Percentiles rank a stretch among this genome's conserved stretches.
These are phyloP conservation scores for Ampelocalamus luodianensis DNA, from an alignment of 176 grass and related monocot species.

Conservation along the genomic window DNA sequence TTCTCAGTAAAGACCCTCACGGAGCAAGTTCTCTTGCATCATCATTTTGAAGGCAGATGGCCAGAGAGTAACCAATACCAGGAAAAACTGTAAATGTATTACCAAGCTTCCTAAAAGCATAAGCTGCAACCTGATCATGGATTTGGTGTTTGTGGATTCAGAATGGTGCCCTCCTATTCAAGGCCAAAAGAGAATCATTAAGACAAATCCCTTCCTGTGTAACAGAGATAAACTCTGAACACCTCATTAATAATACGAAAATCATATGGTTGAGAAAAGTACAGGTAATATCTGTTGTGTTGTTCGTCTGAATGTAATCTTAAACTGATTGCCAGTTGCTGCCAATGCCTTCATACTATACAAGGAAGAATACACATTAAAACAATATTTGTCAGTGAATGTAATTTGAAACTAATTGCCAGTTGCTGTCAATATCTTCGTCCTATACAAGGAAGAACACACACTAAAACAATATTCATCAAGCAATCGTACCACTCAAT, in stretches of 20 bases:
- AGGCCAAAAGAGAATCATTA: conserved; percentile 50
- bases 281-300: neutral
- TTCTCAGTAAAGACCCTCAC: neutral
- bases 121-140: conserved; percentile 35
- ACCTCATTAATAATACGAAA: neutral
- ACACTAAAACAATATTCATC: neutral
- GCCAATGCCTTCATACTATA: conserved; percentile 27
- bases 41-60: neutral
- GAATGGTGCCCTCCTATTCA: conserved; percentile 54
- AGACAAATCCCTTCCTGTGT: neutral
- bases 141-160: conserved; percentile 43
- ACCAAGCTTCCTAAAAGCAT: conserved; percentile 20
- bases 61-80: neutral
- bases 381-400: neutral
- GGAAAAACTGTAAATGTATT: conserved; percentile 1
- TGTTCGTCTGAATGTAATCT: neutral
- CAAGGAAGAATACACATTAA: conserved; percentile 15
- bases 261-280: neutral
- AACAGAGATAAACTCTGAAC: conserved; percentile 24
- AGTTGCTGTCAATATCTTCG: conserved; percentile 12
- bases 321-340: neutral
- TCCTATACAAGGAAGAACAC: conserved; percentile 8
- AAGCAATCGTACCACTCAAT: neutral
- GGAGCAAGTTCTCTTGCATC: neutral
- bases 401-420: neutral